phyloP scores from a whole-genome alignment of 2,329 filamentous ascomycete genomes.

The Arthrobotrys sinensis region DNA sequence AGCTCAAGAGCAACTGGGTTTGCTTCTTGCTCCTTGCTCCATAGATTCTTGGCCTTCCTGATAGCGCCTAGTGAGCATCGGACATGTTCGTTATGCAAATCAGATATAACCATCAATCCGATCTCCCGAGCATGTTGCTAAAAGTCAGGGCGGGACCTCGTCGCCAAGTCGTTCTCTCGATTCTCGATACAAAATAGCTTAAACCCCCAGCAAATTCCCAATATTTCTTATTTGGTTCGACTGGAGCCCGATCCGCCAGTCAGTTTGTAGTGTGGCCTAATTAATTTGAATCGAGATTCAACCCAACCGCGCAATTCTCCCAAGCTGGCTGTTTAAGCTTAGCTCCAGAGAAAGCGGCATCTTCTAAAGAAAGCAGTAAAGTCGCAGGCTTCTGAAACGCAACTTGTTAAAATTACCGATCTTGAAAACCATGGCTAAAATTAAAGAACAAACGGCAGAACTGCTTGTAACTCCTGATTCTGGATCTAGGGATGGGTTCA shows the following conservation, averaged over 20 bases:
- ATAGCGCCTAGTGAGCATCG: constrained; percentile 45
- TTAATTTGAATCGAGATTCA: constrained; percentile 50
- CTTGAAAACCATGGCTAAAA: constrained; percentile 32
- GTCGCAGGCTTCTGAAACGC: constrained; percentile 44
- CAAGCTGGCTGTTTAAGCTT: constrained; percentile 30
- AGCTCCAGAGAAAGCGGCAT: constrained; percentile 14
- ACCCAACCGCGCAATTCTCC: constrained; percentile 45
- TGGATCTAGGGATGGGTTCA: constrained; percentile 14
- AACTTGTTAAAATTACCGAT: constrained; percentile 44
- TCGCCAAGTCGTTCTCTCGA: constrained; percentile 10
- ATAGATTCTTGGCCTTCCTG: constrained; percentile 22
- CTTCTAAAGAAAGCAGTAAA: constrained; percentile 34
- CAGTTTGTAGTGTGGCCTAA: constrained; percentile 27
- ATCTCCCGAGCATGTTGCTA: constrained; percentile 37
- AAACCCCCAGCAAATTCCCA: constrained; percentile 7
- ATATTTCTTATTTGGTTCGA: constrained; percentile 1
- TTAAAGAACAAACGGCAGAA: constrained; percentile 23
- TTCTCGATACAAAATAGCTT: constrained; percentile 20
- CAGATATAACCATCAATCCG: constrained; percentile 39
- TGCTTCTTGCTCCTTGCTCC: constrained; percentile 15
- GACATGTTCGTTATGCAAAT: constrained; percentile 50
- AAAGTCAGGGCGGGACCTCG: constrained; percentile 19
- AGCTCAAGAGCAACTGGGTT: constrained; percentile 11
- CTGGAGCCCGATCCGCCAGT: background rate
- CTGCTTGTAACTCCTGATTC: constrained; percentile 29